These are phyloP conservation scores for Suhomyces yuchorum DNA, from an alignment of 1,139 yeast species.

Conservation along the genomic window DNA sequence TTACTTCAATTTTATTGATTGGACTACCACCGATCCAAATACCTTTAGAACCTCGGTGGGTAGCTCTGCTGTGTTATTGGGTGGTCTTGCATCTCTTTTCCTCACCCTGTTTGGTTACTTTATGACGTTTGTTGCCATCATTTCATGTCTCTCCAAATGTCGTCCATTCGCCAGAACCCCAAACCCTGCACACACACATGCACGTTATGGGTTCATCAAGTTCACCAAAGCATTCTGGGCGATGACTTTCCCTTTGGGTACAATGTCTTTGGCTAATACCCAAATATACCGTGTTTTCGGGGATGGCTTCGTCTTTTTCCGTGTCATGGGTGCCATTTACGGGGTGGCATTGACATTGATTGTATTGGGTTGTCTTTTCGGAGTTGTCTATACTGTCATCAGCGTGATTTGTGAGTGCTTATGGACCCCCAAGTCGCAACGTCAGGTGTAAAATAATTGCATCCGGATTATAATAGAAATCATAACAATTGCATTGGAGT, in stretches of 20 bases:
- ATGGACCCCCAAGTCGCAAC: background rate
- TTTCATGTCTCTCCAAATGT: slow-evolving; percentile 22
- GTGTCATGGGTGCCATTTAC: slow-evolving; percentile 63
- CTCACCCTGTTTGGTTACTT: slow-evolving; percentile 28
- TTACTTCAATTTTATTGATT: slow-evolving; percentile 13
- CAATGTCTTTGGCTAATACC: slow-evolving; percentile 66
- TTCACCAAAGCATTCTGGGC: slow-evolving; percentile 80
- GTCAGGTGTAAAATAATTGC: background rate
- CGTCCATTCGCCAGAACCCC: slow-evolving; percentile 24
- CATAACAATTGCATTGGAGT: no score
- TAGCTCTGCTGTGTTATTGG: slow-evolving; percentile 2
- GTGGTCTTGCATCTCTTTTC: slow-evolving; percentile 16
- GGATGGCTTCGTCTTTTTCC: slow-evolving; percentile 53
- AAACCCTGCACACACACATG: slow-evolving; percentile 17
- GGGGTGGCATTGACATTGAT: slow-evolving; percentile 46
- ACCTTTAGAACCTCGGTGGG: slow-evolving; percentile 6
- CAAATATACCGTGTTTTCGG: slow-evolving; percentile 47
- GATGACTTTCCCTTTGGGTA: slow-evolving; percentile 87
- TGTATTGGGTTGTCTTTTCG: slow-evolving; percentile 38
- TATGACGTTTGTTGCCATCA: slow-evolving; percentile 24
- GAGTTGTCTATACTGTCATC: slow-evolving; percentile 22
- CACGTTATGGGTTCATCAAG: slow-evolving; percentile 30
- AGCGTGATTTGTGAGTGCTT: background rate
- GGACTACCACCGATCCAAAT: slow-evolving; percentile 8
- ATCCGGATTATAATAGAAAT: background rate